Percentiles rank a stretch among this genome's conserved stretches.
Evolutionary conservation across 78 protist species (phyloP).

Genomic region (Dictyostelium firmibasis): DNA sequence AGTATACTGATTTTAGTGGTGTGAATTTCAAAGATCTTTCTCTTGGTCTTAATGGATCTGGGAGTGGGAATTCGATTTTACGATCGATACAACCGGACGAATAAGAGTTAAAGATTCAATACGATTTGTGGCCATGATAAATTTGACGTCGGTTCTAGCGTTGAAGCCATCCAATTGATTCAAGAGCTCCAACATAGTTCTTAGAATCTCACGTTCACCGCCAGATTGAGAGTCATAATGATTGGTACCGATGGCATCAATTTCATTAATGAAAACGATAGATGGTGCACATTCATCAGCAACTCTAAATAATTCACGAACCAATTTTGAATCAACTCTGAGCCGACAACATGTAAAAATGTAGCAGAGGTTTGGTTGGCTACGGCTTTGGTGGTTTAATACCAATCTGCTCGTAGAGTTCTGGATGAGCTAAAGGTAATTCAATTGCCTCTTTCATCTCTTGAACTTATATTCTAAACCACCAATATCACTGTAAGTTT

Average conservation of each 20-base stretch:
- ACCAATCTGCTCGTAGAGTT: slow-evolving; percentile 99
- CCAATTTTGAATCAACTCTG: slow-evolving; percentile 99
- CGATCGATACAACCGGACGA: slow-evolving; percentile 99
- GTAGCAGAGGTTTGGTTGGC: too few species aligned
- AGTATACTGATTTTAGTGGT: slow-evolving; percentile 94
- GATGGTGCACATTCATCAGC: slow-evolving; percentile 99
- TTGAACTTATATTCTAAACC: slow-evolving; percentile 98
- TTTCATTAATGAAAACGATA: slow-evolving; percentile 99
- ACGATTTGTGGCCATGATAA: slow-evolving; percentile 99
- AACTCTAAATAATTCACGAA: slow-evolving; percentile 97
- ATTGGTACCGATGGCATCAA: slow-evolving; percentile 99
- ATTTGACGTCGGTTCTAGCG: slow-evolving; percentile 98
- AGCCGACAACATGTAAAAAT: too few species aligned
- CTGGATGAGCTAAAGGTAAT: slow-evolving; percentile 99
- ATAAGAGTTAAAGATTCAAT: slow-evolving; percentile 98
- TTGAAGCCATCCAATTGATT: slow-evolving; percentile 99
- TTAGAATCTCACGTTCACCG: slow-evolving; percentile 99
- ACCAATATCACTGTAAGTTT: slow-evolving; percentile 99
- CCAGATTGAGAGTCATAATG: slow-evolving; percentile 97
- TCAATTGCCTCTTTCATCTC: slow-evolving; percentile 99
- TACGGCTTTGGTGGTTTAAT: slow-evolving; percentile 99
- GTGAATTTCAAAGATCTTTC: slow-evolving; percentile 96
- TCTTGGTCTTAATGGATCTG: slow-evolving; percentile 96
- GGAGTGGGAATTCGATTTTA: too few species aligned
- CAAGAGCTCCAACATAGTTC: slow-evolving; percentile 99